phyloP scores from a whole-genome alignment of 805 yeast genomes.

The Blastobotrys mokoenaii region DNA sequence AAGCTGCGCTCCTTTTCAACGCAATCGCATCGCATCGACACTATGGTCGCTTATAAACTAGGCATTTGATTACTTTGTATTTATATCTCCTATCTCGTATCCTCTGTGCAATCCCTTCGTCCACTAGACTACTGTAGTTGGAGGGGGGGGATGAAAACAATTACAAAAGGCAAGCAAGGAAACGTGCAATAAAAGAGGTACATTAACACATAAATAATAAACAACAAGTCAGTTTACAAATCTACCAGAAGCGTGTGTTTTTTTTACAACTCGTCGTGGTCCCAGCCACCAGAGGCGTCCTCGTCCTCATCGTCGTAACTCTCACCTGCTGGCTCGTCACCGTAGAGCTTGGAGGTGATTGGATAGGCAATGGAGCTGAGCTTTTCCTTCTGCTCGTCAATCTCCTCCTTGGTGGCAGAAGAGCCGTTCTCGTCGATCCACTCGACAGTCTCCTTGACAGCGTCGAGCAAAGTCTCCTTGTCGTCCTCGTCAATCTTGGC shows the following conservation, averaged over 20 bases:
- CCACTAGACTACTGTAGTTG: too few relatives aligned
- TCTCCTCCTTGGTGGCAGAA: slow-evolving; percentile 84
- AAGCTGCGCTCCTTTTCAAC: slow-evolving; percentile 63
- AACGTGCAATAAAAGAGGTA: neutral
- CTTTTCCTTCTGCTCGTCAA: slow-evolving; percentile 82
- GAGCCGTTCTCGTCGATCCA: slow-evolving; percentile 85
- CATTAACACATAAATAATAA: neutral
- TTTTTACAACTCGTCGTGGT: slow-evolving; percentile 50
- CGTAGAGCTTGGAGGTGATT: slow-evolving; percentile 80
- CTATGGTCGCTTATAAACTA: slow-evolving; percentile 54
- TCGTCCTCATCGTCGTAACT: slow-evolving; percentile 46
- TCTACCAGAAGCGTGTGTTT: neutral
- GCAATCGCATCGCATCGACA: slow-evolving; percentile 58
- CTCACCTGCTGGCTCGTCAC: slow-evolving; percentile 37
- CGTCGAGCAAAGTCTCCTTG: slow-evolving; percentile 80
- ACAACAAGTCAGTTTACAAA: neutral
- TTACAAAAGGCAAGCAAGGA: too few relatives aligned
- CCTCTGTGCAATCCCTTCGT: too few relatives aligned
- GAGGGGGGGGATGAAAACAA: too few relatives aligned
- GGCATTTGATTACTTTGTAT: slow-evolving; percentile 8
- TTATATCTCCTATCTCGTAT: neutral
- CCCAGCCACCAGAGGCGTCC: slow-evolving; percentile 41
- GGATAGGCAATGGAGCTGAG: slow-evolving; percentile 81
- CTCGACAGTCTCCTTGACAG: slow-evolving; percentile 76
- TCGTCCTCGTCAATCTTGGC: slow-evolving; percentile 82